Conservation (phyloP, 306 rosid species). For the Pterocarpus santalinus region DNA sequence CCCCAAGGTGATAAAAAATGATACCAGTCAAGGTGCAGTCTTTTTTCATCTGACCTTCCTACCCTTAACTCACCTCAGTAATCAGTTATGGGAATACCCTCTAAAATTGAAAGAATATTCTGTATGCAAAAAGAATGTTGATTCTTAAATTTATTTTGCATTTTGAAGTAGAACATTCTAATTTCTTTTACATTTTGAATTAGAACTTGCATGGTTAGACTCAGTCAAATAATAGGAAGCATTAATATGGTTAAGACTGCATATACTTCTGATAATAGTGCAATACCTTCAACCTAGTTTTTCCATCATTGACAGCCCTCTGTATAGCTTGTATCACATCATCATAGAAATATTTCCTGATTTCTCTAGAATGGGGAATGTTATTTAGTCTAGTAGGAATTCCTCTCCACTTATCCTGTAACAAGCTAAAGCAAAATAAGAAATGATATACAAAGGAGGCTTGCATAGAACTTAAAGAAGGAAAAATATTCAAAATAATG, state of each 20-base stretch:
- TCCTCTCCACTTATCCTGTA: slow-evolving; percentile 94
- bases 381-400: slow-evolving; percentile 93
- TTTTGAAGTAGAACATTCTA: background rate
- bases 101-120: slow-evolving; percentile 30
- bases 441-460: slow-evolving; percentile 43
- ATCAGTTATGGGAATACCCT: slow-evolving; percentile 27
- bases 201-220: slow-evolving; percentile 9
- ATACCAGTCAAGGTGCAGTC: slow-evolving; percentile 12
- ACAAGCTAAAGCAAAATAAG: slow-evolving; percentile 60
- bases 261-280: slow-evolving; percentile 11
- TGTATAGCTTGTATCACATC: slow-evolving; percentile 87
- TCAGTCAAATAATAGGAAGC: slow-evolving; percentile 28
- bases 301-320: slow-evolving; percentile 76
- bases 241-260: slow-evolving; percentile 19
- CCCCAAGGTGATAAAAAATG: slow-evolving; percentile 30
- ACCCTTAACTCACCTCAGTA: slow-evolving; percentile 30
- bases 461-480: slow-evolving; percentile 21
- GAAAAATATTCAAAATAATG: slow-evolving; percentile 8
- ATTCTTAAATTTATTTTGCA: slow-evolving; percentile 15
- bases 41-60: slow-evolving; percentile 19
- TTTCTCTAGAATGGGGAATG: slow-evolving; percentile 94
- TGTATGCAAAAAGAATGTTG: slow-evolving; percentile 24
- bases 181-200: too few relatives aligned
- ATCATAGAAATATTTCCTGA: slow-evolving; percentile 83
- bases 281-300: slow-evolving; percentile 77